Base-by-base conservation (phyloP, 176 grass and related monocot species). In the Elaeis guineensis region DNA sequence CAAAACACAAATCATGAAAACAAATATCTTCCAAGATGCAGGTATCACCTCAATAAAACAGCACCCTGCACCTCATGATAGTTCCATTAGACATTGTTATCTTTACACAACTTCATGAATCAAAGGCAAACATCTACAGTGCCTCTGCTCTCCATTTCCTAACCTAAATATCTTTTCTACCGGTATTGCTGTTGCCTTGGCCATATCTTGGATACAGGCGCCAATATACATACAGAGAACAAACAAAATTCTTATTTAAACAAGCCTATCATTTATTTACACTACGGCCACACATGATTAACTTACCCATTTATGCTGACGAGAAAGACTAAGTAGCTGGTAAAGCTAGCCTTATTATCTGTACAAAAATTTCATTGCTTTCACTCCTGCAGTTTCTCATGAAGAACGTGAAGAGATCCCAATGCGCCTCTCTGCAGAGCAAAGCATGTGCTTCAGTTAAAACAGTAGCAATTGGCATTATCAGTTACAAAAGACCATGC, bases 261-360 rank as follows among this genome's bases (percentile, higher is more conserved):
- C 65, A 85, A 75, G 74, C 78, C 76, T 69, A 72, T 69, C 75
- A 12, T 83, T 97, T 91, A 97, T 97, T 91, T 97, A 97, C 87
- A 91, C 72, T 78, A 85, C 83, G 75, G 78, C 76, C 56, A 69
- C 22, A 54, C 49, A 61, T 56, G 81, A 66, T 73, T 57, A 75
- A 66, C 25, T 71, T 79, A 63, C 72, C 54, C 52, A 58, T 59
- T 78, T 84, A 78, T 69, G 77, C 64, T 74, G 69, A 75, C 85
- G 73, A 83, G 16, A 69, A 78, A 86, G 81, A 85, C 59, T 8
- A 16, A 32, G 52, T 70, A 65, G 56, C 52, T 70, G 21, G 75
- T 70, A 82, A 77, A 66, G 81, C 79, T 91, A 88, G 70, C 79
- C 93, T 83, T 72, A 65, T 73, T 91, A 82, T 95, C 80, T 98